A percentile compares a stretch with the other conserved stretches of the same genome.
Conservation (phyloP, 2,329 filamentous ascomycete species). For the Pleomassaria siparia region DNA sequence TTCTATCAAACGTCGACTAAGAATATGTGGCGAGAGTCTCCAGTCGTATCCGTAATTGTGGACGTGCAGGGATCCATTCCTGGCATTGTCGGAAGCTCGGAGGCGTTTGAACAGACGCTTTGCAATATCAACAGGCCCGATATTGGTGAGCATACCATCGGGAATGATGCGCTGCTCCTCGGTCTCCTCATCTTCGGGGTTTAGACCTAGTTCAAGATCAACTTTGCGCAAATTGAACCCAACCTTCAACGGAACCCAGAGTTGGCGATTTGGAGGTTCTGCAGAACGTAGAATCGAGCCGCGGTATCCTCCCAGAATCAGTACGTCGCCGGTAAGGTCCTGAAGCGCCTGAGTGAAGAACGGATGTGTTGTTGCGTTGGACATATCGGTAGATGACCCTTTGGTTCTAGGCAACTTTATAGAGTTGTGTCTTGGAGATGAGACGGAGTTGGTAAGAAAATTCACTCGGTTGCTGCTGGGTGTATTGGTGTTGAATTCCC, state of each 20-base stretch:
- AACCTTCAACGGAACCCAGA: constrained; percentile 94
- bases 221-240: constrained; percentile 89
- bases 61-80: constrained; percentile 70
- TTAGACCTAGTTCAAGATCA: constrained; percentile 82
- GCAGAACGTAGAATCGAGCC: constrained; percentile 87
- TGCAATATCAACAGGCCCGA: constrained; percentile 89
- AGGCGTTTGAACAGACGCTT: constrained; percentile 78
- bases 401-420: constrained; percentile 10
- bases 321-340: constrained; percentile 77
- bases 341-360: constrained; percentile 62
- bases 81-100: constrained; percentile 71
- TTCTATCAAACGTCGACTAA: constrained; percentile 69
- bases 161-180: constrained; percentile 84
- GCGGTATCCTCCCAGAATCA: constrained; percentile 86
- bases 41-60: constrained; percentile 96
- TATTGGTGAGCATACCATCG: constrained; percentile 85
- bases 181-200: constrained; percentile 76
- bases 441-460: constrained; percentile 19
- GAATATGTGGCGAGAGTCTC: constrained; percentile 78
- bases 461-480: constrained; percentile 15
- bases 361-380: constrained; percentile 43
- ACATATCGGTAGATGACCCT: constrained; percentile 4
- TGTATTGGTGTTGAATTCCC: constrained; percentile 16
- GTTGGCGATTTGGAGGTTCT: constrained; percentile 76
- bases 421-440: constrained; percentile 16